Evolutionary conservation across 2,329 filamentous ascomycete species (phyloP).

Genomic region (Phyllosticta citrichinensis): DNA sequence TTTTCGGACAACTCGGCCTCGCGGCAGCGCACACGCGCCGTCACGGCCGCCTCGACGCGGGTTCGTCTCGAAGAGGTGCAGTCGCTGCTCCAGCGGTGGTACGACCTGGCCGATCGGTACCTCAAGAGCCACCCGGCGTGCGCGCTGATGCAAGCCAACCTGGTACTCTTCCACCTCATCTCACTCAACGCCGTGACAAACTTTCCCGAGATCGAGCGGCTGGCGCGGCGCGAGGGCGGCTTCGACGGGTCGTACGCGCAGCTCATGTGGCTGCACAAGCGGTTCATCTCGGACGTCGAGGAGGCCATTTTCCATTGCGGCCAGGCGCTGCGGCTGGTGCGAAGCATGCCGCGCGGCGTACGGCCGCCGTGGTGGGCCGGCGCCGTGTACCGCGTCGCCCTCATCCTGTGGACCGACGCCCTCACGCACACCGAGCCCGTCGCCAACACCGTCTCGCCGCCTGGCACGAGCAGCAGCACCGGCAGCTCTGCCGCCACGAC

Average conservation of each 20-base stretch:
- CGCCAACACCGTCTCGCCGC: conserved; percentile 20
- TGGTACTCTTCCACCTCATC: conserved; percentile 62
- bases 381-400: conserved; percentile 56
- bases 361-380: conserved; percentile 63
- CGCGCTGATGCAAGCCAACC: conserved; percentile 51
- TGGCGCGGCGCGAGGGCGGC: conserved; percentile 51
- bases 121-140: conserved; percentile 48
- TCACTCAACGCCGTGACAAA: conserved; percentile 58
- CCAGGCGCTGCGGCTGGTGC: conserved; percentile 53
- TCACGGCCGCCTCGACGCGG: conserved; percentile 52
- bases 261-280: conserved; percentile 46
- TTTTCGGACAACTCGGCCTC: conserved; percentile 45
- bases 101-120: conserved; percentile 50
- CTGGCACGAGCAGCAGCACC: conserved; percentile 28
- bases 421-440: conserved; percentile 40
- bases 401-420: conserved; percentile 55
- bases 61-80: conserved; percentile 55
- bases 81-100: conserved; percentile 55
- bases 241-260: conserved; percentile 48
- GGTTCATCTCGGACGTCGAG: conserved; percentile 53
- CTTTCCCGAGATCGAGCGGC: conserved; percentile 56
- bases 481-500: conserved; percentile 35
- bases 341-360: conserved; percentile 48
- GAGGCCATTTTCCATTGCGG: conserved; percentile 59
- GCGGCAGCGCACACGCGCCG: conserved; percentile 37